phyloP scores from a whole-genome alignment of 805 yeast genomes.

The Pichia scutulata region DNA sequence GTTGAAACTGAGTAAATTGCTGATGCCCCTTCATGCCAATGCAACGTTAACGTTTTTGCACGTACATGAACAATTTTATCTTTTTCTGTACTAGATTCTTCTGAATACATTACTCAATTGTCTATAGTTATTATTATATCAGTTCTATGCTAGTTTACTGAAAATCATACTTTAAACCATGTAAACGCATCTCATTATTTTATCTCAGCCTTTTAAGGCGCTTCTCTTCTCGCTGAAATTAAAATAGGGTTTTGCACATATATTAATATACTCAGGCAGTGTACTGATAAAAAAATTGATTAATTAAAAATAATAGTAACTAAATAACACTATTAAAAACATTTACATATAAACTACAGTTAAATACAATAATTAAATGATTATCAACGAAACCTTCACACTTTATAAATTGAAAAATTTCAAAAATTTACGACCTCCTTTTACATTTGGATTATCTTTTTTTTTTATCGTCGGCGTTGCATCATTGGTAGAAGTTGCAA shows the following conservation, averaged over 20 bases:
- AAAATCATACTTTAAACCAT: background rate
- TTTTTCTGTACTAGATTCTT: background rate
- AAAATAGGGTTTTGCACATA: background rate
- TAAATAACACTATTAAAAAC: background rate
- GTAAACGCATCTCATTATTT: background rate
- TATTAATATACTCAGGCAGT: no score
- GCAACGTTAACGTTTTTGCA: conserved; percentile 47
- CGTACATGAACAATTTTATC: conserved; percentile 14
- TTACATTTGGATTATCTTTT: background rate
- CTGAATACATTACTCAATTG: background rate
- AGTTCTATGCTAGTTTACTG: background rate
- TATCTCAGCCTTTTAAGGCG: background rate
- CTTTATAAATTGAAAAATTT: conserved; percentile 22
- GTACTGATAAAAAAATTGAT: background rate
- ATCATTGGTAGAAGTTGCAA: background rate
- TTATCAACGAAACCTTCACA: background rate
- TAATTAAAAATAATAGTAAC: background rate
- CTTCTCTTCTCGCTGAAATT: background rate
- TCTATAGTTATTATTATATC: background rate
- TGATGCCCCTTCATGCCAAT: conserved; percentile 69
- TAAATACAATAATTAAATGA: background rate
- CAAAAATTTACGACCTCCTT: conserved; percentile 18
- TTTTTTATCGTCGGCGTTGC: background rate
- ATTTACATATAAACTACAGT: background rate
- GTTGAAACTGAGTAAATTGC: conserved; percentile 66